These are phyloP conservation scores for Cylindrotheca closterium DNA, from an alignment of 108 stramenopile genomes.

Conservation along the genomic window DNA sequence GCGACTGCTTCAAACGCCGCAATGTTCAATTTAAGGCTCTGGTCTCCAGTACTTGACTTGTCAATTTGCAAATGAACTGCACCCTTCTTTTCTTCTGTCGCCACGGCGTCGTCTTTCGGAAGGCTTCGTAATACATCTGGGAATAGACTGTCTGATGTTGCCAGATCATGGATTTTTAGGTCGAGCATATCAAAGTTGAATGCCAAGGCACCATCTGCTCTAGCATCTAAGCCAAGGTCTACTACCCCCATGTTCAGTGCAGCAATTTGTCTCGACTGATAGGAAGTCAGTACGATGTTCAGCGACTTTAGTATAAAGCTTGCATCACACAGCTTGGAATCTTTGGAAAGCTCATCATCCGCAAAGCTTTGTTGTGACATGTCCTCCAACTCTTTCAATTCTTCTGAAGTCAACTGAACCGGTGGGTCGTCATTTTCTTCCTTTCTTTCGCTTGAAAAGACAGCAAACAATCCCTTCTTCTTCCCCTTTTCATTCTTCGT, in stretches of 20 bases:
- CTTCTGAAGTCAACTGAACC: conserved; percentile 58
- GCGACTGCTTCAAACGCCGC: conserved; percentile 79
- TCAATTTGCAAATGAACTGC: conserved; percentile 54
- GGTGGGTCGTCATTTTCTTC: conserved; percentile 50
- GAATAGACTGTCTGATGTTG: conserved; percentile 62
- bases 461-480: too few relatives aligned
- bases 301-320: conserved; percentile 68
- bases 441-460: too few relatives aligned
- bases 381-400: conserved; percentile 75
- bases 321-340: conserved; percentile 69
- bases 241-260: conserved; percentile 81
- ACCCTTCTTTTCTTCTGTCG: conserved; percentile 21
- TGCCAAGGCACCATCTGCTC: conserved; percentile 71
- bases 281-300: conserved; percentile 56
- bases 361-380: conserved; percentile 39
- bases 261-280: conserved; percentile 46
- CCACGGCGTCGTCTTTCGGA: too few relatives aligned
- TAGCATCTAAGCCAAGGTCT: conserved; percentile 58
- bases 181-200: conserved; percentile 59
- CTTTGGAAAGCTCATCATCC: conserved; percentile 52
- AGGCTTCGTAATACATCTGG: conserved; percentile 38
- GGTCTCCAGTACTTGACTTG: conserved; percentile 68
- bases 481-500: conserved; percentile 21
- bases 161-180: conserved; percentile 65
- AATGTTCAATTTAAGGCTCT: conserved; percentile 54